Percentiles rank a stretch among this genome's conserved stretches.
Evolutionary conservation across 2,329 filamentous ascomycete genomes (phyloP).

Genomic region (Cytospora chrysosperma): DNA sequence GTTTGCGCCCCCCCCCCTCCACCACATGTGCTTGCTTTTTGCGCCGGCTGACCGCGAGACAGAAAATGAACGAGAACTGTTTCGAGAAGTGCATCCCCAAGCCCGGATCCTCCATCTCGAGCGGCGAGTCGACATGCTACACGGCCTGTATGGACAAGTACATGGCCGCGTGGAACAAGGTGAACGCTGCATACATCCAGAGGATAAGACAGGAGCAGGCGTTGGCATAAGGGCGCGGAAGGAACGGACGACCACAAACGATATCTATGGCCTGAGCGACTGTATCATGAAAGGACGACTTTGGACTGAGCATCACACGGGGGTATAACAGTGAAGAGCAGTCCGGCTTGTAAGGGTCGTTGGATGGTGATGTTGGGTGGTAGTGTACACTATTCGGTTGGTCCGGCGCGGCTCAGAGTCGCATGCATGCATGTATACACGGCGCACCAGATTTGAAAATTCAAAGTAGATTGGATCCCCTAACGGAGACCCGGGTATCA

Average conservation of each 20-base stretch:
- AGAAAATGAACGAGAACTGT: slow-evolving; percentile 82
- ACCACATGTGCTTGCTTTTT: not conserved
- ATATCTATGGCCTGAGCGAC: not conserved
- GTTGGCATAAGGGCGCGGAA: not conserved
- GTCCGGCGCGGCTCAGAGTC: not conserved
- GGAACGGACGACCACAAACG: not conserved
- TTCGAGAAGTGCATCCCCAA: slow-evolving; percentile 75
- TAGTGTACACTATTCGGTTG: not conserved
- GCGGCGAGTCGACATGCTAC: slow-evolving; percentile 68
- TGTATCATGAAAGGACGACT: not conserved
- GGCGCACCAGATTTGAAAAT: not conserved
- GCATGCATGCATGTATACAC: not conserved
- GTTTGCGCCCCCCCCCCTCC: slow-evolving; percentile 41
- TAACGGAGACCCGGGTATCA: slow-evolving; percentile 14
- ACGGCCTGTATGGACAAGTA: slow-evolving; percentile 83
- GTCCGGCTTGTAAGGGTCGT: not conserved
- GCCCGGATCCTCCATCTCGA: slow-evolving; percentile 65
- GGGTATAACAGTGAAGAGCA: not conserved
- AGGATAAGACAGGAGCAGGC: slow-evolving; percentile 57
- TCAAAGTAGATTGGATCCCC: slow-evolving; percentile 9
- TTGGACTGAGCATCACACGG: not conserved
- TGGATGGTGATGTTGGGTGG: not conserved
- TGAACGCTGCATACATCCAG: slow-evolving; percentile 66
- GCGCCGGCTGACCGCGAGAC: slow-evolving; percentile 14
- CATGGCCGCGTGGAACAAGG: slow-evolving; percentile 75